phyloP scores from a whole-genome alignment of 2,329 filamentous ascomycete species.

The Didymella sp. region DNA sequence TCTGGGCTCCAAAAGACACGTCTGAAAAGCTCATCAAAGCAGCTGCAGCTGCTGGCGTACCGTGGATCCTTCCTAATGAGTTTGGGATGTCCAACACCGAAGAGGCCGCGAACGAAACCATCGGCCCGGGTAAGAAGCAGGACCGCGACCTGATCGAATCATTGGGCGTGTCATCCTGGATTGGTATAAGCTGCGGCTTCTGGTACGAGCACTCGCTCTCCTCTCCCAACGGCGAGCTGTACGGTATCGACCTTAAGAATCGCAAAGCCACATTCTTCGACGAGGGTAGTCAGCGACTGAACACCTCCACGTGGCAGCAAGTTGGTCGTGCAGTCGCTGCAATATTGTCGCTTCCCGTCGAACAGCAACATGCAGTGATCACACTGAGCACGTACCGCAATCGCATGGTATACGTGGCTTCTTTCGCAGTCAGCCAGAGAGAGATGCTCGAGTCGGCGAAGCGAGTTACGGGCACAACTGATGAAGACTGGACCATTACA shows the following conservation, averaged over 20 bases:
- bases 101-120: conserved; percentile 7
- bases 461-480: conserved; percentile 43
- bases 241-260: conserved; percentile 49
- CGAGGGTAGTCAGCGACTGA: conserved; percentile 41
- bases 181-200: conserved; percentile 33
- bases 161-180: conserved; percentile 36
- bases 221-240: conserved; percentile 22
- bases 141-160: conserved; percentile 27
- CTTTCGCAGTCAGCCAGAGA: conserved; percentile 47
- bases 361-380: conserved; percentile 21
- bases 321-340: conserved; percentile 43
- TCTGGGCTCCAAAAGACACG: conserved; percentile 35
- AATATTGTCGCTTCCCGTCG: conserved; percentile 43
- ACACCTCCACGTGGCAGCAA: conserved; percentile 42
- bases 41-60: conserved; percentile 48
- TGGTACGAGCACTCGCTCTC: conserved; percentile 52
- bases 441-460: conserved; percentile 48
- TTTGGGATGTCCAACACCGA: conserved; percentile 45
- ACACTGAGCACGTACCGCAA: conserved; percentile 37
- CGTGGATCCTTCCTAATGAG: conserved; percentile 51
- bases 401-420: conserved; percentile 45
- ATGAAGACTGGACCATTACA: conserved; percentile 48
- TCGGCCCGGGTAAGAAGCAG: conserved; percentile 19
- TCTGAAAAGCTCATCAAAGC: conserved; percentile 45
- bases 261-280: conserved; percentile 37